These are phyloP conservation scores for Juncus effusus DNA, from an alignment of 176 grass and related monocot species.

Conservation along the genomic window DNA sequence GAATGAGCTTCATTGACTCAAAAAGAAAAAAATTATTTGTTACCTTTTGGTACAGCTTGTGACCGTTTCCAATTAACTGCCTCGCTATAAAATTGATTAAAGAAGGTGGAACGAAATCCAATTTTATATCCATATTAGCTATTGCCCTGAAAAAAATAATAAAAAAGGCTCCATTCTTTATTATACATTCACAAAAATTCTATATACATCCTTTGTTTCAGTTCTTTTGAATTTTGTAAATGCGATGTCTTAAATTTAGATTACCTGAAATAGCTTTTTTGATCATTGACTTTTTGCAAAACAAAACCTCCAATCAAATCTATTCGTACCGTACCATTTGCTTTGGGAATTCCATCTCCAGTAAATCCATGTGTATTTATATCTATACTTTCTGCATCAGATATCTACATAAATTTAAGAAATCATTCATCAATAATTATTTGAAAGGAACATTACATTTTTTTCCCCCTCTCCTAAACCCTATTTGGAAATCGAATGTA, in stretches of 20 bases:
- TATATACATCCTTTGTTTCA: conserved; percentile 2
- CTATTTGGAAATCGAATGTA: no score
- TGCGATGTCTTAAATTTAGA: not conserved
- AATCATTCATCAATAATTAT: not conserved
- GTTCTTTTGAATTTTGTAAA: not conserved
- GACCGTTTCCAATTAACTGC: conserved; percentile 72
- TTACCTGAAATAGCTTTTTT: conserved; percentile 80
- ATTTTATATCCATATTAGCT: conserved; percentile 94
- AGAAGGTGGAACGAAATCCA: conserved; percentile 90
- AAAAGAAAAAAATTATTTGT: conserved; percentile 20
- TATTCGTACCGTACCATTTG: conserved; percentile 59
- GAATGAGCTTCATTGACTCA: no score
- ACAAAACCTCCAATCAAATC: conserved; percentile 91
- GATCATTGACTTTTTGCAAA: conserved; percentile 69
- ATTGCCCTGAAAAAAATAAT: conserved; percentile 52
- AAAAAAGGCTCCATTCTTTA: not conserved
- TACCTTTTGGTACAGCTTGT: conserved; percentile 93
- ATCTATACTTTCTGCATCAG: conserved; percentile 53
- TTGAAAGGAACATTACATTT: no score
- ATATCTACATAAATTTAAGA: conserved; percentile 52
- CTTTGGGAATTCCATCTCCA: conserved; percentile 73
- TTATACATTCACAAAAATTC: conserved; percentile 2
- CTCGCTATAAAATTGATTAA: conserved; percentile 97
- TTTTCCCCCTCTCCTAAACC: no score
- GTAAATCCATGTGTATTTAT: conserved; percentile 57